Evolutionary conservation across 129 eudicot genomes (phyloP).

Genomic region (Logfia minima): DNA sequence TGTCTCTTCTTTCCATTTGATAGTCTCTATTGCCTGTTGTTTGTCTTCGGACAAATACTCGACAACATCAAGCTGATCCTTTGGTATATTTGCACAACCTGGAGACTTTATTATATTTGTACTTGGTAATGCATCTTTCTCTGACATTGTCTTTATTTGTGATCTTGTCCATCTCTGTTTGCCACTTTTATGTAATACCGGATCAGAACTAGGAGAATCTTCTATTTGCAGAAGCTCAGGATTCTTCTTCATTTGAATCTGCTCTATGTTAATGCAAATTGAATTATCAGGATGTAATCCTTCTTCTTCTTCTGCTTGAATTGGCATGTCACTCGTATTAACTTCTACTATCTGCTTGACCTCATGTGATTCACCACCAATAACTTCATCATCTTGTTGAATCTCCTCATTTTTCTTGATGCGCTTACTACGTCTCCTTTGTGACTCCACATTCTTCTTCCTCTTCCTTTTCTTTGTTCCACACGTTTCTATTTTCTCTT

Average conservation of each 20-base stretch:
- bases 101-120: conserved; percentile 13
- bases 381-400: conserved; percentile 19
- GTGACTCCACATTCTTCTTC: conserved; percentile 1
- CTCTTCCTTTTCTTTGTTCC: conserved; percentile 24
- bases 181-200: neutral
- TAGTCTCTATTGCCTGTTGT: conserved; percentile 8
- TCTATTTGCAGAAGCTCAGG: conserved; percentile 5
- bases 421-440: conserved; percentile 21
- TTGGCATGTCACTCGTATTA: neutral
- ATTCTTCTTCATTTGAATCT: conserved; percentile 16
- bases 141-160: conserved; percentile 7
- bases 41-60: conserved; percentile 20
- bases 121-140: conserved; percentile 17
- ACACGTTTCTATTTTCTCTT: conserved; percentile 17
- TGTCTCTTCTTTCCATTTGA: neutral
- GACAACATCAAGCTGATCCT: conserved; percentile 4
- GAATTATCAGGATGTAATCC: conserved; percentile 7
- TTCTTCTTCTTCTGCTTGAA: conserved; percentile 21
- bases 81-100: conserved; percentile 22
- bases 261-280: neutral
- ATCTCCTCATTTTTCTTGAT: conserved; percentile 18
- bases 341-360: conserved; percentile 16
- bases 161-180: conserved; percentile 31
- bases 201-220: conserved; percentile 11
- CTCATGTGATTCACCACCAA: conserved; percentile 11